Percentiles rank a stretch among this genome's conserved stretches.
Conservation (phyloP, 306 rosid genomes). For the Senna tora region DNA sequence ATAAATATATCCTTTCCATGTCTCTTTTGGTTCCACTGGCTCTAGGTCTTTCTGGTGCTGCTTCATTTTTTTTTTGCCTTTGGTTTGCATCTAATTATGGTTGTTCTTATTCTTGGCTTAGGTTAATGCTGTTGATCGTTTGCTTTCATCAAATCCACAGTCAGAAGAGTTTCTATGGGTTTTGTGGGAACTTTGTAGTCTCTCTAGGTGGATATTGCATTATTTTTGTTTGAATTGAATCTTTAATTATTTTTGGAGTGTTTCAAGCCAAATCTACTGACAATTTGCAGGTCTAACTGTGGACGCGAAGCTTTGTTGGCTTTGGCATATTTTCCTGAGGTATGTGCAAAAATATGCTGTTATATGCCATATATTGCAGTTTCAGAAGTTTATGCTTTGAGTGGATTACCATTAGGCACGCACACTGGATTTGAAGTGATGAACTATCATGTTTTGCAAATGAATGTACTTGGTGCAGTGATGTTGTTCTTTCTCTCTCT, state of each 20-base stretch:
- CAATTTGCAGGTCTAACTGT: conserved; percentile 82
- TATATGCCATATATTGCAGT: conserved; percentile 15
- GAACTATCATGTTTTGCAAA: conserved; percentile 13
- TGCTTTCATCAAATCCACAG: conserved; percentile 70
- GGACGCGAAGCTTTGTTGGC: conserved; percentile 90
- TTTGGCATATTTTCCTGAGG: conserved; percentile 90
- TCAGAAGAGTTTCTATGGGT: conserved; percentile 96
- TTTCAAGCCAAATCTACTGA: conserved; percentile 35
- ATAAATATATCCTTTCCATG: neutral
- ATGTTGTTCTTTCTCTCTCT: neutral
- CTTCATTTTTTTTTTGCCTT: neutral
- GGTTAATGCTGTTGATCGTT: conserved; percentile 87
- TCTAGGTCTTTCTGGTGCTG: conserved; percentile 17
- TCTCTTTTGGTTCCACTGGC: conserved; percentile 15
- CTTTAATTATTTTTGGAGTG: conserved; percentile 29
- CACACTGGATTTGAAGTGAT: neutral
- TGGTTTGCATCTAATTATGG: conserved; percentile 32
- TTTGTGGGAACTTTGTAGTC: conserved; percentile 86
- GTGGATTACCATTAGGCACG: conserved; percentile 24
- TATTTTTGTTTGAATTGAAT: conserved; percentile 30
- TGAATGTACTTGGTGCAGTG: neutral
- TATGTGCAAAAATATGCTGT: conserved; percentile 42
- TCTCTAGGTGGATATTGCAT: conserved; percentile 70
- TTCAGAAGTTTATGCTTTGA: conserved; percentile 24
- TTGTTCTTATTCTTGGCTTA: conserved; percentile 43